Evolutionary conservation across 139 green algal genomes (phyloP).

Genomic region (Mesostigma viride): DNA sequence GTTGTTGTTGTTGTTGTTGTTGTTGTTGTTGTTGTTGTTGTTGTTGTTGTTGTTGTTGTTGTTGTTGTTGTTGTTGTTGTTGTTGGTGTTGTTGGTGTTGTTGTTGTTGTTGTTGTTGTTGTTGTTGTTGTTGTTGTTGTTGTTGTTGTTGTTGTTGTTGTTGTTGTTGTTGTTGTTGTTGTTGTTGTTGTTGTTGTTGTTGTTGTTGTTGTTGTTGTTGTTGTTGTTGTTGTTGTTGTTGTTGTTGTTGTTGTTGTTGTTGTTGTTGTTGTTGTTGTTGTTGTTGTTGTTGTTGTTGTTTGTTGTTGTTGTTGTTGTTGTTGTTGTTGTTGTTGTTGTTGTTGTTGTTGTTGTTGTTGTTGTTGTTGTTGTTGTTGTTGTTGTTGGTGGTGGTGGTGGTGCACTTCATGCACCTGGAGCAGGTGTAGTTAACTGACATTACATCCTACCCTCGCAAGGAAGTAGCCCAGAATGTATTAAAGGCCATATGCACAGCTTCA

Average conservation of each 20-base stretch:
- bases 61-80: not conserved
- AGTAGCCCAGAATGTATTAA: no score
- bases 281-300: no score
- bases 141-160: not conserved
- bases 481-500: no score
- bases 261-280: not conserved
- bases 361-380: no score
- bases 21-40: not conserved
- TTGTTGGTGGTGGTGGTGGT: no score
- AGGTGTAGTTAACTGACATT: no score
- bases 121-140: not conserved
- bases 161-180: not conserved
- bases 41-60: not conserved
- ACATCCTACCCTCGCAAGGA: no score
- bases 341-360: no score
- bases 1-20: not conserved
- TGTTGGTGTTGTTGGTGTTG: not conserved
- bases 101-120: not conserved
- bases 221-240: not conserved
- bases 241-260: not conserved
- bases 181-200: not conserved
- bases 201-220: not conserved
- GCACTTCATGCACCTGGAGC: no score
- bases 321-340: no score
- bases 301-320: no score